Evolutionary conservation across 2,329 filamentous ascomycete genomes (phyloP).

Genomic region (Penicillium sp.): DNA sequence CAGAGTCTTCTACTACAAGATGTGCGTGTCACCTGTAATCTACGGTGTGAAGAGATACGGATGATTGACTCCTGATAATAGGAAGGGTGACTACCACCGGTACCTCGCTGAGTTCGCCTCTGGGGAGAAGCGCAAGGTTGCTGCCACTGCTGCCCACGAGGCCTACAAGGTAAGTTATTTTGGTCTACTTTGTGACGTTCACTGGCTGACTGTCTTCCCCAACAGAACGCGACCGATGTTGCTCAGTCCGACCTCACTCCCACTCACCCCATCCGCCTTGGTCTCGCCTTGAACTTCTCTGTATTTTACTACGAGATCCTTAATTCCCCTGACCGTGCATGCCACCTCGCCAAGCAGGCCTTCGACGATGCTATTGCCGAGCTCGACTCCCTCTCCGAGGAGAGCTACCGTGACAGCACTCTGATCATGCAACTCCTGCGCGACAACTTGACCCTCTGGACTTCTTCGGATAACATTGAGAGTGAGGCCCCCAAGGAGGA

Average conservation of each 20-base stretch:
- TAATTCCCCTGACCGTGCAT: conserved; percentile 95
- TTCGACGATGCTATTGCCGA: conserved; percentile 98
- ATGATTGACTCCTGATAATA: conserved; percentile 68
- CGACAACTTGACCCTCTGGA: conserved; percentile 98
- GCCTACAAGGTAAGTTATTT: conserved; percentile 82
- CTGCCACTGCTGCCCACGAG: conserved; percentile 91
- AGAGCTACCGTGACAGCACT: conserved; percentile 98
- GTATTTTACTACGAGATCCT: conserved; percentile 99
- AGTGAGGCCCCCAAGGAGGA: conserved; percentile 66
- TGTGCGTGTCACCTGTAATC: conserved; percentile 55
- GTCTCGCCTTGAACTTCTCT: conserved; percentile 97
- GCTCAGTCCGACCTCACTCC: conserved; percentile 96
- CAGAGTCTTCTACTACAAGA: conserved; percentile 99
- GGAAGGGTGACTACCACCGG: conserved; percentile 99
- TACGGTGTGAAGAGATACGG: conserved; percentile 33
- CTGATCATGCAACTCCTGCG: conserved; percentile 99
- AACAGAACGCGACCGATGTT: conserved; percentile 86
- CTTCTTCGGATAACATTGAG: conserved; percentile 85
- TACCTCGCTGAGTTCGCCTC: conserved; percentile 96
- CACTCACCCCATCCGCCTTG: conserved; percentile 96
- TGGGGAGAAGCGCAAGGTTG: conserved; percentile 92
- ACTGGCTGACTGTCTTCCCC: not conserved
- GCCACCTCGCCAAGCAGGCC: conserved; percentile 98
- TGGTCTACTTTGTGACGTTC: not conserved
- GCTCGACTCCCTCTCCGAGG: conserved; percentile 95